Conservation (phyloP, 202 grass and related monocot species). For the Dendrocalamus latiflorus region DNA sequence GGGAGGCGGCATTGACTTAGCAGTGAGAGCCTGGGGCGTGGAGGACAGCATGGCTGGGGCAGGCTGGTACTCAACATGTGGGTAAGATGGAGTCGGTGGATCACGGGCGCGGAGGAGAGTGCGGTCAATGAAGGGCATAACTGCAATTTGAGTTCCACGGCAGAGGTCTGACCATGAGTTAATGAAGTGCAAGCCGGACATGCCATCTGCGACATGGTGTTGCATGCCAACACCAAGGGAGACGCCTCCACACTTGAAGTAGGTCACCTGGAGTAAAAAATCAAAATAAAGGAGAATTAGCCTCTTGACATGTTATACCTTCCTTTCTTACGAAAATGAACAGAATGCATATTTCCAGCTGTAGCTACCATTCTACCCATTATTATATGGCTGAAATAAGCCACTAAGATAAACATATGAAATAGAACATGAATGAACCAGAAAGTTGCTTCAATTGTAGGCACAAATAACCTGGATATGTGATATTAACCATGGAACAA, state of each 20-base stretch:
- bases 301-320: not conserved
- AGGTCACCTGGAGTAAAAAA: conserved; percentile 56
- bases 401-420: not conserved
- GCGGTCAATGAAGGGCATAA: conserved; percentile 58
- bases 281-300: not conserved
- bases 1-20: conserved; percentile 25
- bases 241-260: conserved; percentile 82
- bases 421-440: not conserved
- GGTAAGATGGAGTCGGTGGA: conserved; percentile 58
- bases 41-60: conserved; percentile 52
- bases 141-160: conserved; percentile 45
- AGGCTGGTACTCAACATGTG: conserved; percentile 78
- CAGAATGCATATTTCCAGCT: not conserved
- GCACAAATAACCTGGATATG: not conserved
- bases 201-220: conserved; percentile 76
- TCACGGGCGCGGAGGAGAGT: too few species aligned
- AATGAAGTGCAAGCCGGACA: conserved; percentile 84
- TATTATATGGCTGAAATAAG: not conserved
- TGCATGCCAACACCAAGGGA: too few species aligned
- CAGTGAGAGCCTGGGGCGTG: not conserved
- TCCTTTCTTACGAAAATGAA: not conserved
- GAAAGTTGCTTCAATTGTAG: not conserved
- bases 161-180: conserved; percentile 87
- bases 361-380: not conserved
- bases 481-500: not conserved